Percentiles rank a stretch among this genome's conserved stretches.
These are phyloP conservation scores for Ceratobasidium sp. DNA, from an alignment of 1,284 basidiomycete genomes.

Conservation along the genomic window DNA sequence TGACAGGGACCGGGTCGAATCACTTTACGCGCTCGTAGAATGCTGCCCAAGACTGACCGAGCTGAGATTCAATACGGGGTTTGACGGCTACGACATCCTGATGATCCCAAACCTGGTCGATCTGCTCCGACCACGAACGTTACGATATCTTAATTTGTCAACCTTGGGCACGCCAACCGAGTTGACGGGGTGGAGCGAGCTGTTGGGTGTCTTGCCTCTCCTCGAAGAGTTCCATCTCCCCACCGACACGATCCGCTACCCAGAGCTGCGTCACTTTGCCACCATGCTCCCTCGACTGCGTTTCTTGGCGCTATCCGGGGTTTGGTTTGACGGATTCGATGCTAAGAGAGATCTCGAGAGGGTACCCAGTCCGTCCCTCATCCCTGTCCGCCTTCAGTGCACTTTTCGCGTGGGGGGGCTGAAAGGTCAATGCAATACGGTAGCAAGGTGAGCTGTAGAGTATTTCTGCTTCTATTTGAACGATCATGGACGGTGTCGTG, in stretches of 20 bases:
- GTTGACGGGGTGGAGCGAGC: background rate
- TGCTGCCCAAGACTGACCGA: background rate
- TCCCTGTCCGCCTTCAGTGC: background rate
- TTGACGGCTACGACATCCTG: background rate
- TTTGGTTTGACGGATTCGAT: background rate
- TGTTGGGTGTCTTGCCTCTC: background rate
- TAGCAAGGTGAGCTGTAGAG: background rate
- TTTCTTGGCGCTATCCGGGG: background rate
- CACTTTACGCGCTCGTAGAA: background rate
- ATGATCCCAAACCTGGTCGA: background rate
- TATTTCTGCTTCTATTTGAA: background rate
- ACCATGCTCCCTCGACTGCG: background rate
- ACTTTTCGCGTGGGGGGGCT: background rate
- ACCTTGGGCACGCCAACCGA: background rate
- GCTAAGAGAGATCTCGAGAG: background rate
- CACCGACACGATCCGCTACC: background rate
- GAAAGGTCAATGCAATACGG: background rate
- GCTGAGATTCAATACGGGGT: background rate
- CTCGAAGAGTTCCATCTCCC: background rate
- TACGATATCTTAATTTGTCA: constrained; percentile 1
- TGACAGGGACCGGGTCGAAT: background rate
- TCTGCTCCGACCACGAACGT: background rate
- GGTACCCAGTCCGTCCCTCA: background rate
- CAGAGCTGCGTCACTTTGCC: background rate
- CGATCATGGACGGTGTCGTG: background rate